A percentile compares a stretch with the other conserved stretches of the same genome.
phyloP scores from a whole-genome alignment of 345 rosid genomes.

The Cardamine resedifolia region DNA sequence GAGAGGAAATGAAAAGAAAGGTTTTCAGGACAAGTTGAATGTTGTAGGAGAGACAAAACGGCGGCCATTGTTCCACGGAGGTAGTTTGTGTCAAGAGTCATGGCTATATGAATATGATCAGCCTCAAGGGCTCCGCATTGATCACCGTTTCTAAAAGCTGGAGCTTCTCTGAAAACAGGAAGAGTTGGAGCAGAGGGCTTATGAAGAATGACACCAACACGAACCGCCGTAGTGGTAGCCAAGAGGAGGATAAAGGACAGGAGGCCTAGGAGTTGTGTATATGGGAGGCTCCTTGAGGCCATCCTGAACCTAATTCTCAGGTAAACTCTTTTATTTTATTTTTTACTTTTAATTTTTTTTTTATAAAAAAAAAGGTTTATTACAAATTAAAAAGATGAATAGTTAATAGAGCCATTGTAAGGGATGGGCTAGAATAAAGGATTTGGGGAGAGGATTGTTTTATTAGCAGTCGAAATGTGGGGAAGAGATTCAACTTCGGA shows the following conservation, averaged over 20 bases:
- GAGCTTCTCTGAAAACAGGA: slow-evolving; percentile 55
- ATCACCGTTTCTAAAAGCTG: slow-evolving; percentile 54
- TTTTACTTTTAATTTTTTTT: not conserved
- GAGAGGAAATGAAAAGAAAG: slow-evolving; percentile 65
- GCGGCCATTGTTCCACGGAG: slow-evolving; percentile 78
- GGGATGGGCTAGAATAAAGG: slow-evolving; percentile 35
- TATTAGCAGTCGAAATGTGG: slow-evolving; percentile 34
- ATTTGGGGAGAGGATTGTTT: slow-evolving; percentile 27
- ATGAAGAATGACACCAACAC: slow-evolving; percentile 39
- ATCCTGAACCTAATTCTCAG: slow-evolving; percentile 52
- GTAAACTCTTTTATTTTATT: slow-evolving; percentile 26
- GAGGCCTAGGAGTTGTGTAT: slow-evolving; percentile 54
- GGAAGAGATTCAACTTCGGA: slow-evolving; percentile 42
- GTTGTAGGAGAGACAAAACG: slow-evolving; percentile 55
- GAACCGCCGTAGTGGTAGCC: slow-evolving; percentile 38
- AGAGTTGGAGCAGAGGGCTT: slow-evolving; percentile 40
- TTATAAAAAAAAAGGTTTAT: not conserved
- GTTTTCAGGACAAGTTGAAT: slow-evolving; percentile 60
- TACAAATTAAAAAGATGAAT: slow-evolving; percentile 28
- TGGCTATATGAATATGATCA: slow-evolving; percentile 51
- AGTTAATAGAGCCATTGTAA: slow-evolving; percentile 39
- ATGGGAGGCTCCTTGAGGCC: slow-evolving; percentile 57
- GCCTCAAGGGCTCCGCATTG: slow-evolving; percentile 37
- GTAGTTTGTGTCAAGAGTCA: slow-evolving; percentile 71
- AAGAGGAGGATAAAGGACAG: slow-evolving; percentile 58